Evolutionary conservation across 208 protist genomes (phyloP).

Genomic region (Naegleria lovaniensis): DNA sequence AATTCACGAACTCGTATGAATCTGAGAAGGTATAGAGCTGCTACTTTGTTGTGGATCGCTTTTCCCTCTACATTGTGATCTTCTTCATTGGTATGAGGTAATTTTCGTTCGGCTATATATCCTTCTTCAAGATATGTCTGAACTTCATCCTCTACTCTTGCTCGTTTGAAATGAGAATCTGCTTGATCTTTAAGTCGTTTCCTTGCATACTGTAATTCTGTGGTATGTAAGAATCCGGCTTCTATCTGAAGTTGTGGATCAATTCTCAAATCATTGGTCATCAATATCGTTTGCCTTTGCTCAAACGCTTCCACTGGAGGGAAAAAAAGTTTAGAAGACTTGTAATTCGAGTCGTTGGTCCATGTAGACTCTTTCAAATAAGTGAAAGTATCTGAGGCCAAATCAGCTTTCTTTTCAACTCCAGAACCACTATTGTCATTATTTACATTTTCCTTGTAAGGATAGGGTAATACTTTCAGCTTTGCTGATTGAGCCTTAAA

Average conservation of each 20-base stretch:
- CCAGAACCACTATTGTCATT: not conserved
- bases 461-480: conserved; percentile 35
- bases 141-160: not conserved
- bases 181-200: conserved; percentile 39
- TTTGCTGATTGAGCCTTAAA: conserved; percentile 34
- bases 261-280: not conserved
- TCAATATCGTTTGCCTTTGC: conserved; percentile 3
- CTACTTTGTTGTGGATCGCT: conserved; percentile 28
- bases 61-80: not conserved
- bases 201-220: conserved; percentile 34
- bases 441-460: conserved; percentile 9
- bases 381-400: conserved; percentile 2
- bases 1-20: conserved; percentile 46
- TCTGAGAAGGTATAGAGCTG: conserved; percentile 41
- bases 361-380: conserved; percentile 25
- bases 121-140: not conserved
- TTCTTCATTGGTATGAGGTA: not conserved
- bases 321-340: not conserved
- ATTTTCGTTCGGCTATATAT: not conserved
- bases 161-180: conserved; percentile 31
- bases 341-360: not conserved
- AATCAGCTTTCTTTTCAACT: not conserved
- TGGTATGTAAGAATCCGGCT: conserved; percentile 31
- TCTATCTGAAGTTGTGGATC: conserved; percentile 29
- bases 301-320: not conserved